A percentile compares a stretch with the other conserved stretches of the same genome.
These are phyloP conservation scores for Apiospora phragmitis DNA, from an alignment of 2,329 filamentous ascomycete species.

Conservation along the genomic window DNA sequence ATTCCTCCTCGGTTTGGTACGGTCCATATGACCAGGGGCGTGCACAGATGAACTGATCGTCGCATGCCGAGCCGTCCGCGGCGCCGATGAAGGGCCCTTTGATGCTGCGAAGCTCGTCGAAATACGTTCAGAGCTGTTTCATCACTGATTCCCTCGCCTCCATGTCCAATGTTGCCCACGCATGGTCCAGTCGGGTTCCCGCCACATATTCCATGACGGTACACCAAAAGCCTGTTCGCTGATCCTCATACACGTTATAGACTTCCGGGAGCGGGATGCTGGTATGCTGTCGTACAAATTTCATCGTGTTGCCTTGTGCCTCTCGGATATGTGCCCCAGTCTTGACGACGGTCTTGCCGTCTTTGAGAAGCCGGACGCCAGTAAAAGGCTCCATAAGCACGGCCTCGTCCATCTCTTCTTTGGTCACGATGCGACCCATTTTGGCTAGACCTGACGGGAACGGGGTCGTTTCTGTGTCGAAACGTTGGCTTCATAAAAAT, in stretches of 20 bases:
- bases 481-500: not conserved
- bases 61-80: not conserved
- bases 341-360: not conserved
- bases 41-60: not conserved
- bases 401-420: not conserved
- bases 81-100: not conserved
- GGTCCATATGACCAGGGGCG: not conserved
- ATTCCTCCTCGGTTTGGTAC: not conserved
- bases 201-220: not conserved
- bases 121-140: not conserved
- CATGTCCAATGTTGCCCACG: not conserved
- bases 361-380: not conserved
- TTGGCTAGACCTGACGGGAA: not conserved
- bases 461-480: not conserved
- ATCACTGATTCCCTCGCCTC: not conserved
- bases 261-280: not conserved
- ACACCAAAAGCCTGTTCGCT: not conserved
- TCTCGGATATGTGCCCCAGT: not conserved
- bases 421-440: not conserved
- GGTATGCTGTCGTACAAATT: not conserved
- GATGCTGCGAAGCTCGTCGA: not conserved
- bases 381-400: not conserved
- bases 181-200: not conserved
- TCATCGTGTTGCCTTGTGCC: not conserved
- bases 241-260: not conserved